phyloP scores from a whole-genome alignment of 192 early-diverging fungal genomes.

The Podila epigama region DNA sequence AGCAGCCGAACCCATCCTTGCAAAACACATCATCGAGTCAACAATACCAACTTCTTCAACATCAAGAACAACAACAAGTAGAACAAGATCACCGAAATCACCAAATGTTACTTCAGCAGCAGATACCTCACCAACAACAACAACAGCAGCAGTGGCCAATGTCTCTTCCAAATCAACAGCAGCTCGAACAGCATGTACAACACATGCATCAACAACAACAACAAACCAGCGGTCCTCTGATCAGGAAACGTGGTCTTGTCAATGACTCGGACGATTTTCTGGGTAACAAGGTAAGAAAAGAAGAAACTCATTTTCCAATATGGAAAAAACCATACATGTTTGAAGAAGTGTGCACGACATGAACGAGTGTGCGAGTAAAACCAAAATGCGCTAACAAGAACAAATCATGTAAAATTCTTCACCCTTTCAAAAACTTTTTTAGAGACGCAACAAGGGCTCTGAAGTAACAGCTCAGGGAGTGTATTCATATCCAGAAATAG shows the following conservation, averaged over 20 bases:
- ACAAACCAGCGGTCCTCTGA: not conserved
- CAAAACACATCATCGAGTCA: not conserved
- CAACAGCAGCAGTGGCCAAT: slow-evolving; percentile 7
- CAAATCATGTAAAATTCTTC: too few relatives aligned
- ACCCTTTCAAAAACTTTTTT: too few relatives aligned
- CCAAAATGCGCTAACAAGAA: too few relatives aligned
- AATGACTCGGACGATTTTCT: slow-evolving; percentile 26
- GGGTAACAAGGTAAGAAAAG: slow-evolving; percentile 23
- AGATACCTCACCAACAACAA: slow-evolving; percentile 12
- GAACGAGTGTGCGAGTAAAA: too few relatives aligned
- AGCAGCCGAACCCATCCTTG: not conserved
- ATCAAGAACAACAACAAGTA: slow-evolving; percentile 19
- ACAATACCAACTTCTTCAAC: not conserved
- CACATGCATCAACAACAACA: not conserved
- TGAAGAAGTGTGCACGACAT: too few relatives aligned
- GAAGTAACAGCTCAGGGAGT: slow-evolving; percentile 14
- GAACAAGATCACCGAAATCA: slow-evolving; percentile 21
- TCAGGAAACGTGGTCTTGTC: slow-evolving; percentile 26
- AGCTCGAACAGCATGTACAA: slow-evolving; percentile 1
- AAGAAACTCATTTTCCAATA: not conserved
- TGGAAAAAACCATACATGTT: too few relatives aligned
- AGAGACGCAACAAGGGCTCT: slow-evolving; percentile 47
- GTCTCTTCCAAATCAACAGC: slow-evolving; percentile 3
- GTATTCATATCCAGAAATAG: slow-evolving; percentile 17
- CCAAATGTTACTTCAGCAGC: slow-evolving; percentile 25